Base-by-base conservation (phyloP, 805 yeast species). In the Candida coquimbonensis region DNA sequence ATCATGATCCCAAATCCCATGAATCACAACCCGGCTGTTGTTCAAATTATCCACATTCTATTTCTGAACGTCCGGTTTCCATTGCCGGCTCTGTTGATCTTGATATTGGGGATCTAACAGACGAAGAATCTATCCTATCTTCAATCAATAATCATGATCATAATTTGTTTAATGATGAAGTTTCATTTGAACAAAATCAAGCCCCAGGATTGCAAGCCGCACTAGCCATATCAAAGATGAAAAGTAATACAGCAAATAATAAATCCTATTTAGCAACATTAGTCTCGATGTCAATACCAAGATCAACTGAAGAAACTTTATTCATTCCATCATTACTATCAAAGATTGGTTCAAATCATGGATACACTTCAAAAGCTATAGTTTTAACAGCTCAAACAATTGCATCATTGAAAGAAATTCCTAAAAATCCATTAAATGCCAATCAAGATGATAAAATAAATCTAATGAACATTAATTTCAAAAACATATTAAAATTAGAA, bases 191-290 rank as follows among this genome's bases (percentile, higher is more conserved):
- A 56, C 81, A 75, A 46, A 69, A 70, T 36, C 87, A 85, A 48
- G 90, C 91, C 1, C 88, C 89, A 0, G 89, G 88, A 7, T 77
- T 87, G 3, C 81, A 82, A 2, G 88, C 89, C 5, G 79, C 79
- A 3, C 70, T 78, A 37, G 80, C 83, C 1, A 63, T 78, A 42
- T 78, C 78, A 17, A 79, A 82, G 31, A 78, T 83, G 69, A 72
- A 73, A 49, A 67, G 65, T 16, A 48, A 45, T 12, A 39, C 43
- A 4, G 21, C 25, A 1, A 42, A 41, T 27, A 65, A 71, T 50
- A 68, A 72, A 39, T 55, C 72, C 39, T 74, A 73, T 53, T 59
- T 78, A 42, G 78, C 82, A 1, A 73, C 73, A 21, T 60, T 78
- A 26, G 88, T 84, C 6, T 87, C 91, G 0, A 73, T 83, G 49